These are phyloP conservation scores for Thamnidium elegans DNA, from an alignment of 192 early-diverging fungal genomes.

Conservation along the genomic window DNA sequence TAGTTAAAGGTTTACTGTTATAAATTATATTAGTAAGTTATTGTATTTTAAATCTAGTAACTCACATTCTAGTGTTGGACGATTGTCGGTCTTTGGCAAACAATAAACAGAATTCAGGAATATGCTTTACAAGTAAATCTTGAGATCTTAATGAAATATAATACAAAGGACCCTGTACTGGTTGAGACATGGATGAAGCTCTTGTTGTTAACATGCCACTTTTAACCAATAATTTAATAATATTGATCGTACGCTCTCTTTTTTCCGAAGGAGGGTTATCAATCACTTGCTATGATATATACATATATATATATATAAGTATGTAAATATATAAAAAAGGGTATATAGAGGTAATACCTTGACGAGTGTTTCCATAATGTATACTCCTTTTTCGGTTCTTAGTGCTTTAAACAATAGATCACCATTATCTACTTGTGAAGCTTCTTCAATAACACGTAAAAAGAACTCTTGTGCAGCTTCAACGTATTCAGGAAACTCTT, in stretches of 20 bases:
- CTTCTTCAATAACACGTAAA: slow-evolving; percentile 30
- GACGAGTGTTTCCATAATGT: slow-evolving; percentile 19
- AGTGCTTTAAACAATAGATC: slow-evolving; percentile 19
- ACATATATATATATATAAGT: not conserved
- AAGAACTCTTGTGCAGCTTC: slow-evolving; percentile 24
- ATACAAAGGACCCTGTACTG: slow-evolving; percentile 28
- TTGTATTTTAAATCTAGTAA: too few species aligned
- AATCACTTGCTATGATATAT: slow-evolving; percentile 17
- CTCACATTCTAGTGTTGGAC: slow-evolving; percentile 11
- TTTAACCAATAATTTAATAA: slow-evolving; percentile 27
- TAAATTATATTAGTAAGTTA: too few species aligned
- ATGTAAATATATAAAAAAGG: not conserved
- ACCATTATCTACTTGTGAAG: slow-evolving; percentile 25
- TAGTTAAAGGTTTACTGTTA: slow-evolving; percentile 18
- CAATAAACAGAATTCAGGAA: slow-evolving; percentile 16
- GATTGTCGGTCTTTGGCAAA: slow-evolving; percentile 15
- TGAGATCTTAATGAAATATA: slow-evolving; percentile 19
- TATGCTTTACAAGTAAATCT: slow-evolving; percentile 20
- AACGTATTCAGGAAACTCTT: slow-evolving; percentile 11
- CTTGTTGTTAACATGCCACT: slow-evolving; percentile 23
- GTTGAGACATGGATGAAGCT: slow-evolving; percentile 10
- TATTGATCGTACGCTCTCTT: slow-evolving; percentile 9
- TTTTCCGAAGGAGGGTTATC: slow-evolving; percentile 1
- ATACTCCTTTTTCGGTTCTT: slow-evolving; percentile 12
- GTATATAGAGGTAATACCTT: slow-evolving; percentile 7